Evolutionary conservation across 1,284 basidiomycete genomes (phyloP).

Genomic region (Meripilus lineatus): DNA sequence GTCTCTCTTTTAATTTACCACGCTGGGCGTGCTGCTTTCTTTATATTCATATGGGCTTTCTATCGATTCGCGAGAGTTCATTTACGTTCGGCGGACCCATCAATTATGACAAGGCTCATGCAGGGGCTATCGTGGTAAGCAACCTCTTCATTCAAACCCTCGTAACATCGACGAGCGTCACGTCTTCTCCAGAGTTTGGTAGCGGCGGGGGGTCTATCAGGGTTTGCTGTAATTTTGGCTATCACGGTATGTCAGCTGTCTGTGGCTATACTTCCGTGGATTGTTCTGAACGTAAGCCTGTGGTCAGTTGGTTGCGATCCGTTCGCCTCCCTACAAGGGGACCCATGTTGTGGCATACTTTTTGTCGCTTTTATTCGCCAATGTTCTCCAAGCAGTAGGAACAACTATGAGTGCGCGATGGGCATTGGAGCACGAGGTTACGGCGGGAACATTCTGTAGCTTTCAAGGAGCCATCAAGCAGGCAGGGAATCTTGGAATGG

Average conservation of each 20-base stretch:
- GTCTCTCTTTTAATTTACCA: background rate
- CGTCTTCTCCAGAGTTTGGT: conserved; percentile 18
- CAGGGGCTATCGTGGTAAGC: conserved; percentile 11
- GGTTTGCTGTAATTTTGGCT: conserved; percentile 18
- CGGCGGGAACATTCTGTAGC: conserved; percentile 31
- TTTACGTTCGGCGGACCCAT: background rate
- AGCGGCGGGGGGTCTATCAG: conserved; percentile 22
- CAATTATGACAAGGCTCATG: conserved; percentile 10
- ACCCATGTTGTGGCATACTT: conserved; percentile 31
- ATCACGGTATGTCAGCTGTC: conserved; percentile 16
- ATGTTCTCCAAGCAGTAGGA: conserved; percentile 37
- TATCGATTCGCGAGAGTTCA: background rate
- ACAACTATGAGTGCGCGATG: conserved; percentile 37
- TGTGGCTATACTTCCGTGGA: background rate
- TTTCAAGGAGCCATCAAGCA: conserved; percentile 41
- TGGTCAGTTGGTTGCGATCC: conserved; percentile 17
- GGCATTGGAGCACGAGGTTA: conserved; percentile 31
- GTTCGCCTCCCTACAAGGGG: conserved; percentile 17
- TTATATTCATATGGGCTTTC: background rate
- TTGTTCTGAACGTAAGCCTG: background rate
- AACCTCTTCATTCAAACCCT: background rate
- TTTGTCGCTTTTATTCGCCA: conserved; percentile 36
- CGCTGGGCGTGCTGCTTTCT: conserved; percentile 1
- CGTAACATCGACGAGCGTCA: background rate
- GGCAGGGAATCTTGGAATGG: conserved; percentile 38